phyloP scores from a whole-genome alignment of 305 asterid genomes.

The Fraxinus latifolia region DNA sequence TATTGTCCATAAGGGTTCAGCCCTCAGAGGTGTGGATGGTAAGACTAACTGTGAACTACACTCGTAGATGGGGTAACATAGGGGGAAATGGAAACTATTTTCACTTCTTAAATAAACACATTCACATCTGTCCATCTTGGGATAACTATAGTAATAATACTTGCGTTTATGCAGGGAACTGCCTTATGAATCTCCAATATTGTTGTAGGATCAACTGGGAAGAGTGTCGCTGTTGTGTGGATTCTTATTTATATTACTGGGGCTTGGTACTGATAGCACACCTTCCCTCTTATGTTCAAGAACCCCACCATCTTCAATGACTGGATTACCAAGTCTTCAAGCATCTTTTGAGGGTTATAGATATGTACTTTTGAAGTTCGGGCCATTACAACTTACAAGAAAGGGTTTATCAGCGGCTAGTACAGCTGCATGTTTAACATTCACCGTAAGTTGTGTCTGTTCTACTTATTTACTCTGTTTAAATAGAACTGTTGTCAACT shows the following conservation, averaged over 20 bases:
- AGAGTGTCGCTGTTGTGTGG: conserved; percentile 79
- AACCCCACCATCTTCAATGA: conserved; percentile 73
- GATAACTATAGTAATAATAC: conserved; percentile 28
- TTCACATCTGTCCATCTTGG: background rate
- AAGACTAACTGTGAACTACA: conserved; percentile 17
- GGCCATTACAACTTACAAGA: conserved; percentile 76
- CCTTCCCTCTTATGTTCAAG: conserved; percentile 77
- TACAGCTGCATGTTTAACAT: conserved; percentile 85
- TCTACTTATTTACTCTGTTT: background rate
- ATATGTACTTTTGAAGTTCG: conserved; percentile 68
- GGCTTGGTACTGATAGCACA: conserved; percentile 73
- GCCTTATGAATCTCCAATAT: conserved; percentile 45
- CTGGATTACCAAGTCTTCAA: conserved; percentile 55
- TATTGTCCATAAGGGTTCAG: conserved; percentile 65
- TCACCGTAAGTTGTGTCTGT: conserved; percentile 57
- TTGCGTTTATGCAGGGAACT: conserved; percentile 44
- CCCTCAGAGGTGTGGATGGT: conserved; percentile 91
- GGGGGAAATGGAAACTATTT: background rate
- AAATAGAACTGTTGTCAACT: background rate
- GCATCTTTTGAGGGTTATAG: conserved; percentile 69
- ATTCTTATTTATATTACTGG: conserved; percentile 75
- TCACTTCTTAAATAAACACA: background rate
- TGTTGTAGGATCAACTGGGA: conserved; percentile 89
- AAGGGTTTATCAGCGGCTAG: conserved; percentile 78
- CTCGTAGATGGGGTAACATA: background rate